Evolutionary conservation across 1,284 basidiomycete genomes (phyloP).

Genomic region (Flammula alnicola): DNA sequence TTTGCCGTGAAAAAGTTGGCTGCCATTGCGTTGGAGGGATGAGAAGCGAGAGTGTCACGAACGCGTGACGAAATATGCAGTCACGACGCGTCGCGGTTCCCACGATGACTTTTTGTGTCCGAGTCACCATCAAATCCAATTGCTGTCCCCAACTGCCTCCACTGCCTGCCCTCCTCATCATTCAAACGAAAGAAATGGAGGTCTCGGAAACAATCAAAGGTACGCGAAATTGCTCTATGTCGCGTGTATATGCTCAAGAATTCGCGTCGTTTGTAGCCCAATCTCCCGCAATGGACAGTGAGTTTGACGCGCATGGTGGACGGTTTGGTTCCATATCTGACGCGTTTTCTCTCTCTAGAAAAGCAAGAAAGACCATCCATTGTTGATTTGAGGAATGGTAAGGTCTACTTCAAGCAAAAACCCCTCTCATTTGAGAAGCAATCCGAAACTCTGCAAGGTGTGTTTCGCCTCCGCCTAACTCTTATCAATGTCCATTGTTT

Average conservation of each 20-base stretch:
- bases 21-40: constrained; percentile 44
- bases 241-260: background rate
- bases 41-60: constrained; percentile 35
- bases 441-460: constrained; percentile 83
- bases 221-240: constrained; percentile 22
- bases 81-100: constrained; percentile 39
- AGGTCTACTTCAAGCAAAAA: constrained; percentile 81
- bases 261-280: constrained; percentile 12
- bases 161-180: background rate
- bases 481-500: background rate
- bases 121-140: constrained; percentile 4
- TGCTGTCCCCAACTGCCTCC: constrained; percentile 6
- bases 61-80: constrained; percentile 46
- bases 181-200: constrained; percentile 38
- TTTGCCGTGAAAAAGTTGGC: constrained; percentile 56
- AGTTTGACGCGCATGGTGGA: constrained; percentile 32
- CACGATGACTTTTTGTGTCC: constrained; percentile 31
- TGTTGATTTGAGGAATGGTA: constrained; percentile 76
- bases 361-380: constrained; percentile 46
- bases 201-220: constrained; percentile 39
- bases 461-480: constrained; percentile 23
- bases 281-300: constrained; percentile 30
- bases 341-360: constrained; percentile 35
- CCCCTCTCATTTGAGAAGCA: constrained; percentile 73
- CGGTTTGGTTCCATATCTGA: constrained; percentile 19